Base-by-base conservation (phyloP, 2,329 filamentous ascomycete species). In the Elsinoe ampelina region DNA sequence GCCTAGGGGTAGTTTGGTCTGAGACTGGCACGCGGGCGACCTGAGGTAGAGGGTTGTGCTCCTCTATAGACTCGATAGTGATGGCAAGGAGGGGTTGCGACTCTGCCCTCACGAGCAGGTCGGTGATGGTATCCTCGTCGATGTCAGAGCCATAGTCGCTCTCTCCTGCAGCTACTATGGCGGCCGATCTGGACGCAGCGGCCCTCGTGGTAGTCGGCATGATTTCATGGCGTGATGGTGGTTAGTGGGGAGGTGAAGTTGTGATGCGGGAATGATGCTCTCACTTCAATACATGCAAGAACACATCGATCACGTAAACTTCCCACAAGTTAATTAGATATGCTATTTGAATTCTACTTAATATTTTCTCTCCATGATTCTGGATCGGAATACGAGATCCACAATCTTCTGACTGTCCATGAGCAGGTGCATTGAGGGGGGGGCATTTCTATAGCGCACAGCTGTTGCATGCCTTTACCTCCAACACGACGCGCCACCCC, bases 121-220 rank as follows among this genome's bases (percentile, higher is more conserved):
- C 70, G 63, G 75, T 73, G 56, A 83, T 64, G 34, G 79, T 69
- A 47, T 75, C 73, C 60, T 81, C 77, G 70, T 83, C 80, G 61
- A 80, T 78, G 59, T 86, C 82, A 4, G 80, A 82, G 59, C 81
- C 83, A 75, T 85, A 85, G 61, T 84, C 81, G 67, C 79, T 83
- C 47, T 72, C 64, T 15, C 61, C 59, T 22, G 57, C 60, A 32
- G 58, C 55, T 47, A 59, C 58, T 55, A 41, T 38, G 34, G 56
- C 41, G 41, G 13, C 35, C 38, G 35, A 36, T 15, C 32, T 34
- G 20, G 50, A 36, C n/a, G 48, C 48, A n/a, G 32, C 32, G 32
- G 57, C 59, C 58, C 60, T 58, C 2, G 39, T 60, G 52, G 41
- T 50, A 26, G 54, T n/a, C 5, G 47, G 54, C 60, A 58, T 60